These are phyloP conservation scores for Albatrellus ellisii DNA, from an alignment of 768 basidiomycete genomes.

Conservation along the genomic window DNA sequence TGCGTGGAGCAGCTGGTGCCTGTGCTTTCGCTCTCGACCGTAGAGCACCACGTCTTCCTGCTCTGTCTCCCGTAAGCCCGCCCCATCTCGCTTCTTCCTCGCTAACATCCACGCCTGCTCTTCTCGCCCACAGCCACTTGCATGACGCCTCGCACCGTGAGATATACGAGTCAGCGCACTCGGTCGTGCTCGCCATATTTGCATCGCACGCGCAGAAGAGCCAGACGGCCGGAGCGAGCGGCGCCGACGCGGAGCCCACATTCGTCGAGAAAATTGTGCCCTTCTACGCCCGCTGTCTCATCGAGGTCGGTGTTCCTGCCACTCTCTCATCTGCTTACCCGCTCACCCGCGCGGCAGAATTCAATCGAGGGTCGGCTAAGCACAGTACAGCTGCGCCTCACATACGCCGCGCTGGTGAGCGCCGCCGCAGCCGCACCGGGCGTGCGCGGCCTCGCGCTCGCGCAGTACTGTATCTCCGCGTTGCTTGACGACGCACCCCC, in stretches of 20 bases:
- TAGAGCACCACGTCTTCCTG: constrained; percentile 43
- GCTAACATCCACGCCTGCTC: neutral
- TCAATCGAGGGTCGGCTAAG: constrained; percentile 47
- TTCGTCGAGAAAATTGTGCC: constrained; percentile 52
- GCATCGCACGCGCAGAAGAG: constrained; percentile 38
- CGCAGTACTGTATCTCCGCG: constrained; percentile 13
- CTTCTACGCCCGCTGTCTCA: constrained; percentile 58
- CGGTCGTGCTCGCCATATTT: constrained; percentile 66
- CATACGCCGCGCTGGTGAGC: constrained; percentile 65
- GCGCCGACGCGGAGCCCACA: constrained; percentile 8
- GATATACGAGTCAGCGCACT: constrained; percentile 80
- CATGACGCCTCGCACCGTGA: constrained; percentile 47
- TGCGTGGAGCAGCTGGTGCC: constrained; percentile 71
- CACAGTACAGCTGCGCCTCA: constrained; percentile 54
- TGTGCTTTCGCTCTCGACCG: constrained; percentile 35
- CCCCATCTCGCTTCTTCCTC: constrained; percentile 6
- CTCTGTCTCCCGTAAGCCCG: constrained; percentile 51
- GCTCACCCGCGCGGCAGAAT: constrained; percentile 30
- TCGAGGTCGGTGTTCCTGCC: constrained; percentile 38
- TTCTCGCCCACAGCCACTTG: constrained; percentile 45
- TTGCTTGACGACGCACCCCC: constrained; percentile 11
- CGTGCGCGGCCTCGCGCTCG: constrained; percentile 20
- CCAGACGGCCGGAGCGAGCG: constrained; percentile 6
- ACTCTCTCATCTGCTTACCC: neutral
- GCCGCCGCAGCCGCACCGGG: constrained; percentile 39